phyloP scores from a whole-genome alignment of 495 filamentous ascomycete species.

The Neohortaea acidophila region DNA sequence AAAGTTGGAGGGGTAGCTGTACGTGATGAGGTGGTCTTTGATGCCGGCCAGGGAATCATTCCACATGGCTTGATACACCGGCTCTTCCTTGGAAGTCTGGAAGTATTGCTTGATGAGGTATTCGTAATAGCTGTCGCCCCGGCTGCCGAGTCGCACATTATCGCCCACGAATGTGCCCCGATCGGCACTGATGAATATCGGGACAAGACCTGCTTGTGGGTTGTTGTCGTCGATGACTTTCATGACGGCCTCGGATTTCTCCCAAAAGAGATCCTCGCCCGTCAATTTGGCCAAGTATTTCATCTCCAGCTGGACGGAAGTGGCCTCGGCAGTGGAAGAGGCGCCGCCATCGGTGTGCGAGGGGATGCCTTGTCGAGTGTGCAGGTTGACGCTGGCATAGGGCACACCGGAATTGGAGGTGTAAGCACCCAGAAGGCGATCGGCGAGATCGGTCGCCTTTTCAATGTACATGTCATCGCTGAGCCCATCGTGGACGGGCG shows the following conservation, averaged over 20 bases:
- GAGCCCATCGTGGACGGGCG: slow-evolving; percentile 29
- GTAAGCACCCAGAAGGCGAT: slow-evolving; percentile 74
- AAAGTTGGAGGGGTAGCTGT: slow-evolving; percentile 62
- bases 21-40: slow-evolving; percentile 79
- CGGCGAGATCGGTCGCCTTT: slow-evolving; percentile 83
- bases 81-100: slow-evolving; percentile 76
- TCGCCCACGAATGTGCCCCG: slow-evolving; percentile 60
- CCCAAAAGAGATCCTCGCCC: slow-evolving; percentile 83
- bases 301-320: slow-evolving; percentile 85
- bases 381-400: slow-evolving; percentile 79
- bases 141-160: slow-evolving; percentile 81
- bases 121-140: slow-evolving; percentile 96
- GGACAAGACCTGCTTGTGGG: slow-evolving; percentile 66
- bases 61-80: slow-evolving; percentile 85
- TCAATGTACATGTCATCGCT: slow-evolving; percentile 87
- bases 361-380: slow-evolving; percentile 50
- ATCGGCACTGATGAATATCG: slow-evolving; percentile 76
- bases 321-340: slow-evolving; percentile 84
- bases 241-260: slow-evolving; percentile 79
- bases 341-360: slow-evolving; percentile 81
- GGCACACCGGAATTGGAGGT: slow-evolving; percentile 76
- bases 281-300: slow-evolving; percentile 95
- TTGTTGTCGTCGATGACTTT: slow-evolving; percentile 70
- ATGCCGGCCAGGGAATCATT: slow-evolving; percentile 70
- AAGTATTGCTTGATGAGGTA: slow-evolving; percentile 95